These are phyloP conservation scores for Acanthamoeba quina DNA, from an alignment of 208 protist species.

Conservation along the genomic window DNA sequence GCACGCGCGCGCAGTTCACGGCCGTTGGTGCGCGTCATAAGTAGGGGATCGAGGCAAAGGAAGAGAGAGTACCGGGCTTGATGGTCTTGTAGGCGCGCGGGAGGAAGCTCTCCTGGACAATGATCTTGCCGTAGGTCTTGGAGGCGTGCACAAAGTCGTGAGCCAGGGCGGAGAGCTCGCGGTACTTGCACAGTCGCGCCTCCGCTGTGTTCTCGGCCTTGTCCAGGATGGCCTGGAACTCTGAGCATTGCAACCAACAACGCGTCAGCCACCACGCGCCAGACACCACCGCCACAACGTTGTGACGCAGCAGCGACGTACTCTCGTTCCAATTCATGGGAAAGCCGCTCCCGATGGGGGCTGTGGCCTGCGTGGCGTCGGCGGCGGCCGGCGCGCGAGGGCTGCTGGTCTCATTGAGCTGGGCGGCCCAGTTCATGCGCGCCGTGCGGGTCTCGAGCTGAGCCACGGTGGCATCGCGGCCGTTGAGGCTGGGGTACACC, in stretches of 20 bases:
- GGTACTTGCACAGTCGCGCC: conserved; percentile 50
- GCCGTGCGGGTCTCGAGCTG: neutral
- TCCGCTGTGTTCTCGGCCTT: conserved; percentile 51
- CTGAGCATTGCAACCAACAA: neutral
- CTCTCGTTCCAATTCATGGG: conserved; percentile 70
- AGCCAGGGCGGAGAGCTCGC: conserved; percentile 47
- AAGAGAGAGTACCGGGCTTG: neutral
- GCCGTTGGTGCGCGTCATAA: neutral
- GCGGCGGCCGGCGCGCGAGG: neutral
- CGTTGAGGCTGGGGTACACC: neutral
- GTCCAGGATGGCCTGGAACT: conserved; percentile 54
- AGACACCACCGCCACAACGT: neutral
- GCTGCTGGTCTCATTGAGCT: neutral
- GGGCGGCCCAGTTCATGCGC: neutral
- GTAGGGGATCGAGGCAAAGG: neutral
- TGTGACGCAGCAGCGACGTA: neutral
- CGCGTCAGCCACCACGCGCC: neutral
- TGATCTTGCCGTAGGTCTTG: conserved; percentile 75
- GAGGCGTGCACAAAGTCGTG: conserved; percentile 75
- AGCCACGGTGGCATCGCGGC: neutral
- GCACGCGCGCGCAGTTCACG: too few species aligned
- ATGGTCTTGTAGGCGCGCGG: conserved; percentile 71
- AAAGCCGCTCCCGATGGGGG: neutral
- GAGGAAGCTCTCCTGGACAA: conserved; percentile 69
- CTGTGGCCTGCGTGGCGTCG: neutral